Percentiles rank a stretch among this genome's conserved stretches.
These are phyloP conservation scores for Rubroshorea leprosula DNA, from an alignment of 345 rosid species.

Conservation along the genomic window DNA sequence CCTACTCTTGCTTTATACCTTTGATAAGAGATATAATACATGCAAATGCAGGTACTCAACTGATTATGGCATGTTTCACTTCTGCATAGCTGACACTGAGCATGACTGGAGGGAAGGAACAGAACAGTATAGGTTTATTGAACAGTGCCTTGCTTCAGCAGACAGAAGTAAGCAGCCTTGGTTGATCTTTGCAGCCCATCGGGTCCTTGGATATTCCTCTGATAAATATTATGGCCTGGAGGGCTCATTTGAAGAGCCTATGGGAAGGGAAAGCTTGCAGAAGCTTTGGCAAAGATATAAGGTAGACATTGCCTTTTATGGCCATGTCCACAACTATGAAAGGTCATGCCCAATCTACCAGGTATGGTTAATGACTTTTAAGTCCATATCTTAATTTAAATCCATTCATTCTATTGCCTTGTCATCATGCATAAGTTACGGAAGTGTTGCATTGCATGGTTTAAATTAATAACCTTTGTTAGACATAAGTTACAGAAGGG, in stretches of 20 bases:
- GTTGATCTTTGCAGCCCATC: constrained; percentile 62
- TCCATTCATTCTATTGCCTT: no score
- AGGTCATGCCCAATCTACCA: constrained; percentile 65
- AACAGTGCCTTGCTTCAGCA: constrained; percentile 56
- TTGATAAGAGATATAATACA: no score
- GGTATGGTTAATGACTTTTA: constrained; percentile 24
- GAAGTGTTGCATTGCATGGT: no score
- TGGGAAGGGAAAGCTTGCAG: constrained; percentile 62
- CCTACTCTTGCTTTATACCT: not conserved
- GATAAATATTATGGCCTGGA: constrained; percentile 39
- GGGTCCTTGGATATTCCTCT: constrained; percentile 68
- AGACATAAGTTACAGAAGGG: no score
- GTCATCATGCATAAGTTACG: no score
- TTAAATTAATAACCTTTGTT: no score
- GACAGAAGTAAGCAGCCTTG: constrained; percentile 68
- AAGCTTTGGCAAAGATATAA: constrained; percentile 74
- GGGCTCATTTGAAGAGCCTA: constrained; percentile 55
- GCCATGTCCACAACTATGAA: constrained; percentile 73
- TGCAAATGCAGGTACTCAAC: constrained; percentile 50
- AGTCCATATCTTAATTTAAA: not conserved
- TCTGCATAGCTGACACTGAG: constrained; percentile 69
- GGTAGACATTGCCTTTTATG: constrained; percentile 70
- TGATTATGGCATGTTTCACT: constrained; percentile 67
- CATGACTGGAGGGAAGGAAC: constrained; percentile 78
- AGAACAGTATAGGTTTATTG: constrained; percentile 55